Evolutionary conservation across 768 basidiomycete genomes (phyloP), one percentile per base, ranked within the genome.

Genomic region (Trametes villosa): DNA sequence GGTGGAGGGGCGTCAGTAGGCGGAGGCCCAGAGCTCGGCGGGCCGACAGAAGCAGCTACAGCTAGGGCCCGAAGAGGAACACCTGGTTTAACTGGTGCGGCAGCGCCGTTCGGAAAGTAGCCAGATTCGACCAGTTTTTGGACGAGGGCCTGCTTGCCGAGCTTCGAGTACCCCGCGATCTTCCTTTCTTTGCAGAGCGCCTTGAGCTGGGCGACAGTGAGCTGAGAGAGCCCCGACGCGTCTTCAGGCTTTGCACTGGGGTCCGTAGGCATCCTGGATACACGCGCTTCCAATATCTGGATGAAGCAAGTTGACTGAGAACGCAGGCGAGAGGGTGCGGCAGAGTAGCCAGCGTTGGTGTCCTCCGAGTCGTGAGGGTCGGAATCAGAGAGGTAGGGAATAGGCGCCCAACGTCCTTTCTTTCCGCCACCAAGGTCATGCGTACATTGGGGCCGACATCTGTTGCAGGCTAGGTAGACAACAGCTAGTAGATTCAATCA

Each of bases 161-260:
- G 81, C 68, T 87, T 92, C 11, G 88, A 88, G 68, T 89, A 91
- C 0, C 86, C 87, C 42, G 76, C 68, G 26, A 91, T 74, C 22
- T 79, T 75, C 55, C 74, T 79, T 51, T 86, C 87, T 68, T 88
- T 91, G 72, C 88, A 92, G 15, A 91, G 59, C 4, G 79, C 79
- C 67, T 85, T 90, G 20, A 92, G 79, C 63, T 87, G 86, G 20
- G 84, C 70, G 11, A 89, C 85, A 9, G 84, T 88, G 2, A 87
- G 70, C 52, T 75, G 81, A 12, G 71, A 64, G 26, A 72, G 58
- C 41, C 36, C 45, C 5, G 51, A 3, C 13, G 13, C 36, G 18
- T 15, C 36, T 18, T 38, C 13, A 18, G 15, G 36, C 13, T 17
- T 17, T 11, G 36, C 36, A 38, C 36, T 38, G 18, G 33, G 15